Percentiles rank a stretch among this genome's conserved stretches.
phyloP scores from a whole-genome alignment of 768 basidiomycete genomes.

The Suillus brevipes region DNA sequence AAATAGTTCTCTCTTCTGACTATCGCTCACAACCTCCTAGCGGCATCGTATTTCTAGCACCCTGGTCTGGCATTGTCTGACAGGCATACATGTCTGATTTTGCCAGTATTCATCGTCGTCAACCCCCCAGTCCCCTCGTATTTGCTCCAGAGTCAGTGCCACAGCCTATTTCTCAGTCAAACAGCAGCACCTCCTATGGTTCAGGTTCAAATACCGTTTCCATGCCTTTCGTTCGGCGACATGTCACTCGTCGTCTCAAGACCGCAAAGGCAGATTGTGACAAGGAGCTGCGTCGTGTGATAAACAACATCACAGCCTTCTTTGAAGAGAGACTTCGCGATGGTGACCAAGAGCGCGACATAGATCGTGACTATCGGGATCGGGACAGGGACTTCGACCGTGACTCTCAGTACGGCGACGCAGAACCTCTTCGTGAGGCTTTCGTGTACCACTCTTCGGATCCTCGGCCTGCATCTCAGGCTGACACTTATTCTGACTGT shows the following conservation, averaged over 20 bases:
- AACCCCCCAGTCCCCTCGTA: conserved; percentile 74
- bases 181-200: conserved; percentile 36
- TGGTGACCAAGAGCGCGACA: conserved; percentile 62
- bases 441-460: conserved; percentile 61
- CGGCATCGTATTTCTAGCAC: conserved; percentile 8
- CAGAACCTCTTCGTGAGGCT: conserved; percentile 59
- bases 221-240: conserved; percentile 90
- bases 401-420: conserved; percentile 58
- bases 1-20: background rate
- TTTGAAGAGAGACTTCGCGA: conserved; percentile 90
- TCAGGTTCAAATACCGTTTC: conserved; percentile 77
- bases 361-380: conserved; percentile 55
- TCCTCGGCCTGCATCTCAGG: conserved; percentile 54
- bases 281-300: conserved; percentile 92
- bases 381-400: conserved; percentile 51
- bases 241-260: conserved; percentile 90
- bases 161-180: conserved; percentile 45
- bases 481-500: conserved; percentile 79
- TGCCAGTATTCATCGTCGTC: conserved; percentile 48
- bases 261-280: conserved; percentile 96
- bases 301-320: conserved; percentile 90
- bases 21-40: background rate
- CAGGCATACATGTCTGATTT: conserved; percentile 47
- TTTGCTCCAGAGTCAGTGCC: conserved; percentile 70
- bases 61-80: conserved; percentile 18